Percentiles rank a stretch among this genome's conserved stretches.
Evolutionary conservation across 2,329 filamentous ascomycete genomes (phyloP).

Genomic region (Aspergillus sp.): DNA sequence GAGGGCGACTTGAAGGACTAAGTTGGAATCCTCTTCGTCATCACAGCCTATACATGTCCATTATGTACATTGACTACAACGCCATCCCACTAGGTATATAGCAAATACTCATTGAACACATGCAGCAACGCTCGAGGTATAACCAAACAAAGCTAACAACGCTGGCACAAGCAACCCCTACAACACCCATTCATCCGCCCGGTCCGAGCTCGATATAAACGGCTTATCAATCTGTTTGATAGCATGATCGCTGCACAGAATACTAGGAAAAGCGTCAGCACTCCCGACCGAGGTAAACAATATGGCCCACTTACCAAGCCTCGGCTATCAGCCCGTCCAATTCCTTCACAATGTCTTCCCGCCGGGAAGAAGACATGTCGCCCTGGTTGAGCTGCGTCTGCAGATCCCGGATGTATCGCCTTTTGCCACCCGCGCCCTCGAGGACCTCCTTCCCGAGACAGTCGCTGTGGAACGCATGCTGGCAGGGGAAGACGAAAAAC

Average conservation of each 20-base stretch:
- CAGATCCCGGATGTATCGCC: slow-evolving; percentile 78
- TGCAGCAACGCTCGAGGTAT: neutral
- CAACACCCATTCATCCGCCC: slow-evolving; percentile 76
- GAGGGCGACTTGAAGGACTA: no score
- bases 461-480: slow-evolving; percentile 96
- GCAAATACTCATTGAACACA: neutral
- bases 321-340: slow-evolving; percentile 88
- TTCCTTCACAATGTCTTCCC: slow-evolving; percentile 82
- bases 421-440: slow-evolving; percentile 75
- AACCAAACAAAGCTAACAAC: neutral
- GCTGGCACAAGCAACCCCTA: slow-evolving; percentile 28
- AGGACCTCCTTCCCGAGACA: slow-evolving; percentile 85
- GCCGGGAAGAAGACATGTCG: slow-evolving; percentile 65
- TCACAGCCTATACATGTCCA: no score
- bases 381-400: slow-evolving; percentile 81
- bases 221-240: slow-evolving; percentile 94
- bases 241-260: slow-evolving; percentile 90
- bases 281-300: slow-evolving; percentile 10
- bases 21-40: no score
- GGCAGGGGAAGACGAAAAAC: slow-evolving; percentile 98
- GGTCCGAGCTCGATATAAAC: slow-evolving; percentile 73
- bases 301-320: slow-evolving; percentile 65
- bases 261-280: slow-evolving; percentile 48
- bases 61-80: slow-evolving; percentile 2
- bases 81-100: neutral